Evolutionary conservation across 2,329 filamentous ascomycete genomes (phyloP).

Genomic region (Rugonectria rugulosa): DNA sequence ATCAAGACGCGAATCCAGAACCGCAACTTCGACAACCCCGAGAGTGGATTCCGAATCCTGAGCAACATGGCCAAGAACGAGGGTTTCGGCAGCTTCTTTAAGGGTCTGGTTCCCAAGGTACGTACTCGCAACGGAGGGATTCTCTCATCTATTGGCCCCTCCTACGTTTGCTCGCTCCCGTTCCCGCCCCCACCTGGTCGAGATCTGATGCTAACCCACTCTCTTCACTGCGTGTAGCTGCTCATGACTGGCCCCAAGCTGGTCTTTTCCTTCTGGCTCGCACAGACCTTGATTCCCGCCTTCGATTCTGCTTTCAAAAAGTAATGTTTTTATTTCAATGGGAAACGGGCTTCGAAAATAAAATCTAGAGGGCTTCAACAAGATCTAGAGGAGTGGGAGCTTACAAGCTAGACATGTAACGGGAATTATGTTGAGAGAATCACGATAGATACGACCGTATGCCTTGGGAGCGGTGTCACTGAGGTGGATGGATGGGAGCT

Average conservation of each 20-base stretch:
- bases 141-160: not conserved
- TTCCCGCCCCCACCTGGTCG: slow-evolving; percentile 19
- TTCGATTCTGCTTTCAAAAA: slow-evolving; percentile 67
- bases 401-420: slow-evolving; percentile 26
- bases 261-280: slow-evolving; percentile 99
- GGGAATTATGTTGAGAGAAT: slow-evolving; percentile 31
- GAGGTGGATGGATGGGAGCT: slow-evolving; percentile 28
- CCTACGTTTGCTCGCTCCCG: slow-evolving; percentile 8
- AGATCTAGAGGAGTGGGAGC: slow-evolving; percentile 20
- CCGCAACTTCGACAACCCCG: slow-evolving; percentile 97
- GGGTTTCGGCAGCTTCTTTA: slow-evolving; percentile 90
- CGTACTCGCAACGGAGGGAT: slow-evolving; percentile 30
- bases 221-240: slow-evolving; percentile 65
- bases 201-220: slow-evolving; percentile 28
- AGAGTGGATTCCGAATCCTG: slow-evolving; percentile 91
- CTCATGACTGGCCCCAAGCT: slow-evolving; percentile 99
- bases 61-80: slow-evolving; percentile 94
- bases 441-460: slow-evolving; percentile 36
- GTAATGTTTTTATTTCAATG: slow-evolving; percentile 20
- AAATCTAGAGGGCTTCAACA: slow-evolving; percentile 14
- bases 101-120: slow-evolving; percentile 92
- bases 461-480: slow-evolving; percentile 27
- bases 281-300: slow-evolving; percentile 94
- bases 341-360: slow-evolving; percentile 6
- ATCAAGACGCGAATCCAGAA: slow-evolving; percentile 99